Evolutionary conservation across 116 monocot species (phyloP), one percentile per base, ranked within the genome.

Genomic region (Cymodocea nodosa): DNA sequence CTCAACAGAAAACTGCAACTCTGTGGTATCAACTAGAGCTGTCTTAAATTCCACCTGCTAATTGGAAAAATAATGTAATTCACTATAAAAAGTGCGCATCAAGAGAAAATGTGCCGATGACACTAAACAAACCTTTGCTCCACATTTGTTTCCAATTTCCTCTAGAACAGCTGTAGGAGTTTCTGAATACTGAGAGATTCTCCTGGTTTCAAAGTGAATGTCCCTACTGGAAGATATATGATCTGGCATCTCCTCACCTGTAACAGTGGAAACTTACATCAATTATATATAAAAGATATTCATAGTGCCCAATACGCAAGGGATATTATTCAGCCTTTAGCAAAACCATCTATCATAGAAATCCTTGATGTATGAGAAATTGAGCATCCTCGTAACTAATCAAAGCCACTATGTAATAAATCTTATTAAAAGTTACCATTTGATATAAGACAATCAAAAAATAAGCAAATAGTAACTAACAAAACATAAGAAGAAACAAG

Each of bases 131-230:
- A 65, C 90, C 83, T 95, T 90, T 23, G 68, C 57, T 69, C 95
- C 87, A 81, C 83, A 85, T 35, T 83, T 89, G 51, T 58, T 69
- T 18, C 80, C 85, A 59, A 95, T 95, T 35, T 80, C 78, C 52
- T 76, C 74, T n/a, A 95, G 70, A 73, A 76, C 76, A 58, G 73
- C 83, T 36, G 73, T 66, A 59, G 85, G 75, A 65, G 74, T 76
- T 54, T 90, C 84, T 60, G 74, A 62, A 71, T 77, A 70, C 36
- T 64, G 71, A 36, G 65, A 54, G 50, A 56, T 39, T 6, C 58
- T 70, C 40, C 70, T 63, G 50, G 75, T 23, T 58, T 77, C 81
- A 60, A 79, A 50, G 35, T 60, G 64, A 23, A 15, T 58, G 66
- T 77, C 76, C 56, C 59, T 84, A 60, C 76, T 63, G 53, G 78